Percentiles rank a stretch among this genome's conserved stretches.
phyloP scores from a whole-genome alignment of 2,329 filamentous ascomycete genomes.

The Phialophora chinensis region DNA sequence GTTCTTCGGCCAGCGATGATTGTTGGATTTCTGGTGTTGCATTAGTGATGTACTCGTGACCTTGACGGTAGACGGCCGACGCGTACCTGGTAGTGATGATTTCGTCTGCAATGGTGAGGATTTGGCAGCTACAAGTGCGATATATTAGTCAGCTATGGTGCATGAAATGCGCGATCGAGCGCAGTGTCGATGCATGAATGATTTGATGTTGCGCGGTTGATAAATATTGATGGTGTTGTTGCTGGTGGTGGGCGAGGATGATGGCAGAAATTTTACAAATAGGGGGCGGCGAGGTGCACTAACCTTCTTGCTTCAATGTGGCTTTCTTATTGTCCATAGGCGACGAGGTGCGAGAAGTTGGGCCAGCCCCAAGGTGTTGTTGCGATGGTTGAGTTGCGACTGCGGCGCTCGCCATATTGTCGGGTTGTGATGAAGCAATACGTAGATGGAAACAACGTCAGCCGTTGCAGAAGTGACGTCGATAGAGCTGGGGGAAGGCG shows the following conservation, averaged over 20 bases:
- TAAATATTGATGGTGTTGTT: conserved; percentile 24
- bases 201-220: conserved; percentile 21
- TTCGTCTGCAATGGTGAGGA: conserved; percentile 37
- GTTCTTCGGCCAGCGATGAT: conserved; percentile 44
- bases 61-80: conserved; percentile 10
- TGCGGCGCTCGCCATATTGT: conserved; percentile 38
- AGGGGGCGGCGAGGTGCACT: conserved; percentile 34
- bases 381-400: conserved; percentile 39
- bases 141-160: conserved; percentile 20
- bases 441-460: conserved; percentile 38
- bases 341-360: conserved; percentile 46
- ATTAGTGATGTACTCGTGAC: conserved; percentile 12
- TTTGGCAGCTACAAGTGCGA: conserved; percentile 27
- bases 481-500: conserved; percentile 37
- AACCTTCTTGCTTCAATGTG: conserved; percentile 49
- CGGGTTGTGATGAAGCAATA: conserved; percentile 38
- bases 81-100: conserved; percentile 38
- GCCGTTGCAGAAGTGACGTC: conserved; percentile 39
- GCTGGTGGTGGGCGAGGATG: conserved; percentile 1
- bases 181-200: conserved; percentile 15
- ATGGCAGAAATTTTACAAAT: conserved; percentile 31
- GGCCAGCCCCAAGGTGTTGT: conserved; percentile 39
- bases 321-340: conserved; percentile 53
- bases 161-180: conserved; percentile 2
- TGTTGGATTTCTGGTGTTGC: conserved; percentile 41